Evolutionary conservation across 306 rosid genomes (phyloP), one percentile per base, ranked within the genome.

Genomic region (Spatholobus suberectus): DNA sequence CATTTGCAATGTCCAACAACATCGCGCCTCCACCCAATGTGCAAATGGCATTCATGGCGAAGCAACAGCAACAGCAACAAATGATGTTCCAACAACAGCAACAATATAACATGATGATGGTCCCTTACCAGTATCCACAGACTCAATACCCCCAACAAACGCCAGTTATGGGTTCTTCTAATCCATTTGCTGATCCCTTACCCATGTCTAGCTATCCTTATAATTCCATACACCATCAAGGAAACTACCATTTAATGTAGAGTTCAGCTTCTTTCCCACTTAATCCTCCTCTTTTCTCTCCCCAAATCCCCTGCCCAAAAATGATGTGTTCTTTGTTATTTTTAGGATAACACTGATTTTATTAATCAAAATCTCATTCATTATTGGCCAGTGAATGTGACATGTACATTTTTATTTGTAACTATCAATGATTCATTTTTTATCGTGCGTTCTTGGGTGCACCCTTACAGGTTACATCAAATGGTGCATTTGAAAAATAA

Each of bases 171-270:
- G 82, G 83, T 41, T 63, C 89, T 52, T 46, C 84, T 18, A 96
- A 96, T 87, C 99, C 99, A 9, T 95, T 95, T 26, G 91, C 84
- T 63, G 99, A 93, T 82, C 92, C 94, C 57, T 92, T 93, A 15
- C 80, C 86, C 0, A 20, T 57, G 75, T 67, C 82, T 27, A 82
- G 70, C 79, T 59, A 88, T 81, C 83, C 94, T 65, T 86, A 89
- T 26, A 88, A 47, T 70, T 77, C 92, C 32, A 49, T 69, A 82
- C 87, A 88, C 29, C 90, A 83, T 5, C 92, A 92, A 63, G 94
- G 93, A 81, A 88, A 89, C 82, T 89, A 91, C 75, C 67, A 80
- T 81, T 85, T 94, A 78, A 86, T 90, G 6, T 96, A 91, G 97
- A 85, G 32, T 41, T 61, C 70, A 69, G 34, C 29, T 47, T 63